Percentiles rank a stretch among this genome's conserved stretches.
Evolutionary conservation across 768 basidiomycete species (phyloP).

Genomic region (Serendipita sp.): DNA sequence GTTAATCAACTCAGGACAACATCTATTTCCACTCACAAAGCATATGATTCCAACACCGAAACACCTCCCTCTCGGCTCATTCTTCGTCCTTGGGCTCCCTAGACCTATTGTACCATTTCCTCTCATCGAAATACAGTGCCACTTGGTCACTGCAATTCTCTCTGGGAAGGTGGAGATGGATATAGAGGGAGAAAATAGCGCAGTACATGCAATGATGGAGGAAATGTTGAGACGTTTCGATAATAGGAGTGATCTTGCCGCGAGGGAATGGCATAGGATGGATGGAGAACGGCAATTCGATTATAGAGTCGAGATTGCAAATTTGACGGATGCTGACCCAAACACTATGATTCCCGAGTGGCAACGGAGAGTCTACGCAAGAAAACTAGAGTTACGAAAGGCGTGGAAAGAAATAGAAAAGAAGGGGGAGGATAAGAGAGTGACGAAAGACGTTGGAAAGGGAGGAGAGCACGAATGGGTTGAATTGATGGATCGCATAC

Average conservation of each 20-base stretch:
- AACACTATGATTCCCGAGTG: constrained; percentile 31
- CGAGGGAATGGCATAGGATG: constrained; percentile 35
- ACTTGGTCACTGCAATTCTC: constrained; percentile 41
- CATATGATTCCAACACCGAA: constrained; percentile 44
- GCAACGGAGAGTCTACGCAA: constrained; percentile 39
- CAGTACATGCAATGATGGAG: constrained; percentile 20
- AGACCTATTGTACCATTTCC: constrained; percentile 55
- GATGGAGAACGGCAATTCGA: constrained; percentile 40
- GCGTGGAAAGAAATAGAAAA: constrained; percentile 45
- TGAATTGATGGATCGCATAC: constrained; percentile 21
- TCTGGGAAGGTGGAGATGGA: constrained; percentile 11
- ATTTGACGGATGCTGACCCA: constrained; percentile 14
- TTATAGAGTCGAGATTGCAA: constrained; percentile 42
- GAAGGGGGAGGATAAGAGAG: constrained; percentile 38
- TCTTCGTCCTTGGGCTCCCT: constrained; percentile 53
- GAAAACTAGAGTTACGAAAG: constrained; percentile 30
- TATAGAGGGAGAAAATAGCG: not conserved
- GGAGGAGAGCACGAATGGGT: constrained; percentile 44
- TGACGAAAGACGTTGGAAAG: constrained; percentile 45
- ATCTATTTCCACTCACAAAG: constrained; percentile 54
- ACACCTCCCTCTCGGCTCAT: constrained; percentile 27
- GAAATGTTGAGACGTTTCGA: constrained; percentile 16
- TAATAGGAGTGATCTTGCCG: constrained; percentile 9
- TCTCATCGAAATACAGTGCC: constrained; percentile 61
- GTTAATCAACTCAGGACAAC: constrained; percentile 44